Conservation (phyloP, 2,329 filamentous ascomycete species). For the Didymella exigua region DNA sequence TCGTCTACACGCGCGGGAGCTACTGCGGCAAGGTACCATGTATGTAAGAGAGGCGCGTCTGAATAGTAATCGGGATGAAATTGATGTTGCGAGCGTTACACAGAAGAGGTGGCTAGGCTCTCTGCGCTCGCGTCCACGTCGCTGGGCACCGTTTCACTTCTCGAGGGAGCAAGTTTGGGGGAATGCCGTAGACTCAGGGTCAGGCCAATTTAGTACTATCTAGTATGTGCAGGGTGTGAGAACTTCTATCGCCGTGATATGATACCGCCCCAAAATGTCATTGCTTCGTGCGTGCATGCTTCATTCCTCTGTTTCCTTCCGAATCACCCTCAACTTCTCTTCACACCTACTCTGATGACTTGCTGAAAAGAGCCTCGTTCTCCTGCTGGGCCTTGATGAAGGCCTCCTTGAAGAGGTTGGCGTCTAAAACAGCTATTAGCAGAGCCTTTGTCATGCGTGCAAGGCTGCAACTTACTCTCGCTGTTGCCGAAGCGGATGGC, state of each 20-base stretch:
- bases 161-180: constrained; percentile 1
- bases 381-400: constrained; percentile 97
- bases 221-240: constrained; percentile 45
- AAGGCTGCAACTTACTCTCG: constrained; percentile 70
- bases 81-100: neutral
- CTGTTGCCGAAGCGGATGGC: constrained; percentile 98
- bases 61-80: no score
- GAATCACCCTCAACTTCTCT: constrained; percentile 4
- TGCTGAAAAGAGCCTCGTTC: constrained; percentile 82
- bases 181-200: constrained; percentile 28
- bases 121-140: neutral
- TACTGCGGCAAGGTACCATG: constrained; percentile 1
- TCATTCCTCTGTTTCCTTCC: constrained; percentile 11
- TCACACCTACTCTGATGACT: constrained; percentile 52
- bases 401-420: constrained; percentile 95
- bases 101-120: no score
- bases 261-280: constrained; percentile 35
- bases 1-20: constrained; percentile 8
- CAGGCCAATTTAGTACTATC: constrained; percentile 42
- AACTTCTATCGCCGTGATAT: constrained; percentile 39
- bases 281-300: constrained; percentile 37
- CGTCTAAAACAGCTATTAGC: constrained; percentile 64
- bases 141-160: neutral
- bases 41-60: neutral
- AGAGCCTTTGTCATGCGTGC: neutral